A percentile compares a stretch with the other conserved stretches of the same genome.
phyloP scores from a whole-genome alignment of 345 rosid genomes.

The Acer saccharum region DNA sequence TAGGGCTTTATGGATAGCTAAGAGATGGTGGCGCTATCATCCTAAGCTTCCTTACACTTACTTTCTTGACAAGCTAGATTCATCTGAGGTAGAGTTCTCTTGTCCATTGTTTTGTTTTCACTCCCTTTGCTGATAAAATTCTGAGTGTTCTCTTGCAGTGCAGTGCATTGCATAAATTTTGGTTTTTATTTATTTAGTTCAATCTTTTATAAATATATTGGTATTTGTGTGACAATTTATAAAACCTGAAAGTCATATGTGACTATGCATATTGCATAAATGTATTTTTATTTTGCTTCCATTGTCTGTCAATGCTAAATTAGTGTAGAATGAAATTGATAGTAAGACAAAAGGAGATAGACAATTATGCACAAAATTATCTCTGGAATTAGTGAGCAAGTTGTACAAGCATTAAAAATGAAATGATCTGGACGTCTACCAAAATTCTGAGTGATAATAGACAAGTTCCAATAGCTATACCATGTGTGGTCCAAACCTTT shows the following conservation, averaged over 20 bases:
- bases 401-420: neutral
- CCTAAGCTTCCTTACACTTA: conserved; percentile 90
- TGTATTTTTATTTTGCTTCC: neutral
- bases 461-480: neutral
- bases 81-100: conserved; percentile 63
- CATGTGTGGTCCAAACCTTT: neutral
- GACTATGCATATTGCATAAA: neutral
- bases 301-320: neutral
- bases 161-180: neutral
- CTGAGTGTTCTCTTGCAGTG: conserved; percentile 3
- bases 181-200: neutral
- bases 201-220: neutral
- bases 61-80: conserved; percentile 89
- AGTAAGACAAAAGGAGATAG: neutral
- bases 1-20: conserved; percentile 91
- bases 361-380: neutral
- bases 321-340: neutral
- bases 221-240: neutral
- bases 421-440: neutral
- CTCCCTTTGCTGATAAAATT: neutral
- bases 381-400: neutral
- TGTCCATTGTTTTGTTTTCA: conserved; percentile 1
- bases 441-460: neutral
- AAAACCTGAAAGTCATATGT: neutral
- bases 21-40: conserved; percentile 98